Evolutionary conservation across 1,284 basidiomycete species (phyloP), one percentile per base, ranked within the genome.

Genomic region (Microbotryum scabiosae): DNA sequence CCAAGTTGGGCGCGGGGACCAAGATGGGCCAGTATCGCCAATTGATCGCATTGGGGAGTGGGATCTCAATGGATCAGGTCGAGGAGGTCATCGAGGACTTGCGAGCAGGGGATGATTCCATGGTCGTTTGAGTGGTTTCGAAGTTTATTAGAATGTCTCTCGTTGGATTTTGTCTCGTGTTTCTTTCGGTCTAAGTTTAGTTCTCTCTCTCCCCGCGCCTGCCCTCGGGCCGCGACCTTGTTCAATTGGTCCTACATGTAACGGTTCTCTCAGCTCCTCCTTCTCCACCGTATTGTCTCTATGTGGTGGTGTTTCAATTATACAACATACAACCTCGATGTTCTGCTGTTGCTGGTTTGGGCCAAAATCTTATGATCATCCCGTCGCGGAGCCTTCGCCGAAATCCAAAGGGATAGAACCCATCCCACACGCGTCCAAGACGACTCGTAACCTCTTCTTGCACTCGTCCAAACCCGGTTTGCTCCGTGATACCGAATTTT

Each of bases 1-100:
- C 88, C 21, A 89, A 91, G 76, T 85, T 88, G 16, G 91, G 91
- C 7, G 94, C 90, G 1, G 84, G 86, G 32, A 88, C 88, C 25
- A 81, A 85, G 64, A 91, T 96, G 83, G 81, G 83, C 2, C 87
- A 92, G 68, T 97, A 96, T 74, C 80, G 90, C 66, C 80, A 85
- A 64, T 76, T 96, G 57, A 90, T 96, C 70, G 85, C 86, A 21
- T 84, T 89, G 14, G 90, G 88, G 0, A 91, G 89, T 75, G 89
- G 88, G 0, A 81, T 93, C n/a, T 82, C 85, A 1, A 81, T 85
- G 2, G 80, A 84, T 30, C 90, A 94, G 68, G 86, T 96, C 36
- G 91, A 96, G 70, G 82, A 82, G 63, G 84, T 90, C 6, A 79
- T 94, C 61, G 84, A 83, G 10, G 54, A 56, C 20, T 47, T 68